Evolutionary conservation across 2,329 filamentous ascomycete genomes (phyloP).

Genomic region (Epichloe bromicola): DNA sequence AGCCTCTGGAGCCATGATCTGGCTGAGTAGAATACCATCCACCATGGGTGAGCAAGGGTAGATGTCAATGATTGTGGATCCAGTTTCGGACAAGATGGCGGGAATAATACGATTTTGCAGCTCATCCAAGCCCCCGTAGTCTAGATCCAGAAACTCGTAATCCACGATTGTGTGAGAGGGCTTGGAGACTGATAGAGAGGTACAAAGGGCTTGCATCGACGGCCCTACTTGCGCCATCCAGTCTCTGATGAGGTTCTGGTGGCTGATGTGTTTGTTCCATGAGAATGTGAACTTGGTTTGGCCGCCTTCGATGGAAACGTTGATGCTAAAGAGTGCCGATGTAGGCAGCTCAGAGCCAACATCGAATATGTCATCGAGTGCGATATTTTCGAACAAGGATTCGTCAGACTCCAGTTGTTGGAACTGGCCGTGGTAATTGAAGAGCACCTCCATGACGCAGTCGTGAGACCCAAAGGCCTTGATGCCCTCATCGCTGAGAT

Average conservation of each 20-base stretch:
- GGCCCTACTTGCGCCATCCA: constrained; percentile 1
- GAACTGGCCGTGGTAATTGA: constrained; percentile 6
- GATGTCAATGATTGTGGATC: constrained; percentile 18
- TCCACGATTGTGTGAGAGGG: background rate
- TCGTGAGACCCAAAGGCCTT: background rate
- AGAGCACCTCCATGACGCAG: constrained; percentile 3
- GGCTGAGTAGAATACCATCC: constrained; percentile 22
- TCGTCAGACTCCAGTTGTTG: constrained; percentile 10
- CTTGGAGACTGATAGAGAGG: background rate
- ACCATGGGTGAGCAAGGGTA: constrained; percentile 27
- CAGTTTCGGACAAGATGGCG: constrained; percentile 6
- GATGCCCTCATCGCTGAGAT: background rate
- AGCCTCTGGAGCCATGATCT: constrained; percentile 8
- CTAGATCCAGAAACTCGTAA: constrained; percentile 6
- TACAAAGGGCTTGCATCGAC: constrained; percentile 1
- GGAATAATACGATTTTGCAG: constrained; percentile 12
- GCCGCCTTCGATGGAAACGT: constrained; percentile 1
- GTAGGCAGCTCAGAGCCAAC: constrained; percentile 1
- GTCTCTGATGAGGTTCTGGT: constrained; percentile 2
- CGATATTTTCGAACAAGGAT: constrained; percentile 5
- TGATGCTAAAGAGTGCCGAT: constrained; percentile 1
- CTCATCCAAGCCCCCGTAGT: constrained; percentile 16
- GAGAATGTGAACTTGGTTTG: constrained; percentile 3
- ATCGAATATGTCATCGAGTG: background rate
- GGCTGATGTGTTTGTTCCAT: constrained; percentile 2